Conservation (phyloP, 192 early-diverging fungal species). For the Geranomyces michiganensis region DNA sequence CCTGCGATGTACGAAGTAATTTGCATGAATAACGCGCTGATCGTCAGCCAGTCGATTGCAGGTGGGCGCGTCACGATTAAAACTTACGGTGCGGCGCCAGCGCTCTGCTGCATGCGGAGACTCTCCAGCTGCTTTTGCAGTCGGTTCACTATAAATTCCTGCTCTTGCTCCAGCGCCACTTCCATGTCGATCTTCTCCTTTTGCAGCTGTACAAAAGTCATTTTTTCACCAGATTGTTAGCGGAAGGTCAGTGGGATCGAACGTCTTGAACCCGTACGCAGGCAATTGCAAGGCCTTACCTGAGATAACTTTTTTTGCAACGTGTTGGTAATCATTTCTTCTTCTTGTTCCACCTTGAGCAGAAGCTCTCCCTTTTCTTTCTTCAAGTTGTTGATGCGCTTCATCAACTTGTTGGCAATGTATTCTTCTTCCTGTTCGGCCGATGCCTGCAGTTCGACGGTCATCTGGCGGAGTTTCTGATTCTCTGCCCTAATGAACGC, state of each 20-base stretch:
- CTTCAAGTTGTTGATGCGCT: slow-evolving; percentile 72
- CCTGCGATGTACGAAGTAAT: slow-evolving; percentile 10
- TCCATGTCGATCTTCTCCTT: slow-evolving; percentile 91
- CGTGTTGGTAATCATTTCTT: slow-evolving; percentile 79
- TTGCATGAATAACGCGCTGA: neutral
- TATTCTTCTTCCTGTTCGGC: slow-evolving; percentile 62
- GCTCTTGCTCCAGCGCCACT: slow-evolving; percentile 86
- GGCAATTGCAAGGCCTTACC: slow-evolving; percentile 15
- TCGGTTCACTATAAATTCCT: slow-evolving; percentile 89
- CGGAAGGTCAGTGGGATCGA: neutral
- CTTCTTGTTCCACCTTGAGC: slow-evolving; percentile 77
- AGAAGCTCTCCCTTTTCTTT: slow-evolving; percentile 80
- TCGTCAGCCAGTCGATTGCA: neutral
- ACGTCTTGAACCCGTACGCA: neutral
- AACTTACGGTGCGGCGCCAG: slow-evolving; percentile 24
- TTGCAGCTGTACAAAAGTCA: slow-evolving; percentile 60
- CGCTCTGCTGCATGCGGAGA: slow-evolving; percentile 33
- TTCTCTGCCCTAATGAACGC: slow-evolving; percentile 35
- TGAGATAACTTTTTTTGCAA: slow-evolving; percentile 71
- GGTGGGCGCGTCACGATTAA: too few relatives aligned
- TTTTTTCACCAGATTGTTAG: neutral
- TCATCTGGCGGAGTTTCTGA: slow-evolving; percentile 36
- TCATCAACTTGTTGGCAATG: slow-evolving; percentile 76
- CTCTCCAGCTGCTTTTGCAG: slow-evolving; percentile 79
- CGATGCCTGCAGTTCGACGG: slow-evolving; percentile 43